phyloP scores from a whole-genome alignment of 257 asterid species.

The Solanum okadae region DNA sequence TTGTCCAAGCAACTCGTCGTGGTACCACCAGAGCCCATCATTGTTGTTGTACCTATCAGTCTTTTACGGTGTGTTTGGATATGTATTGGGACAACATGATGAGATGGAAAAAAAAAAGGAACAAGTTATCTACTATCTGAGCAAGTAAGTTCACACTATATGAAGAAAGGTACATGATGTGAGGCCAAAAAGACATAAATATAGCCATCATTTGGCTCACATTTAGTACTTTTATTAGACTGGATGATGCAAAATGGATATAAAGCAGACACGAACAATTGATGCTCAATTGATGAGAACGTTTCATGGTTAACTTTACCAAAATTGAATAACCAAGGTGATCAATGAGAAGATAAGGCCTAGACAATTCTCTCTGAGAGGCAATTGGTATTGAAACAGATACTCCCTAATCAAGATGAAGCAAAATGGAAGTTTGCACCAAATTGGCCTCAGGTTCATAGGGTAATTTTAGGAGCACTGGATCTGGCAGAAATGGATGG shows the following conservation, averaged over 20 bases:
- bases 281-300: not conserved
- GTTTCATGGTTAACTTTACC: not conserved
- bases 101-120: not conserved
- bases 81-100: not conserved
- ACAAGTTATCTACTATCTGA: not conserved
- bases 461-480: not conserved
- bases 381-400: not conserved
- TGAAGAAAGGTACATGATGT: not conserved
- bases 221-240: not conserved
- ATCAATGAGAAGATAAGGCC: not conserved
- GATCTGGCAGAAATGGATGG: not conserved
- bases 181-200: not conserved
- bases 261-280: not conserved
- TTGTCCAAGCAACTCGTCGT: not conserved
- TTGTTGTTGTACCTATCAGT: not conserved
- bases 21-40: not conserved
- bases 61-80: not conserved
- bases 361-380: not conserved
- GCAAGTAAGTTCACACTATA: not conserved
- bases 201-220: not conserved
- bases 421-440: not conserved
- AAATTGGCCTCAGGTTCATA: not conserved
- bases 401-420: not conserved
- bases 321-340: not conserved
- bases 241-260: not conserved